Base-by-base conservation (phyloP, 768 basidiomycete genomes). In the Candolleomyces eurysporus region DNA sequence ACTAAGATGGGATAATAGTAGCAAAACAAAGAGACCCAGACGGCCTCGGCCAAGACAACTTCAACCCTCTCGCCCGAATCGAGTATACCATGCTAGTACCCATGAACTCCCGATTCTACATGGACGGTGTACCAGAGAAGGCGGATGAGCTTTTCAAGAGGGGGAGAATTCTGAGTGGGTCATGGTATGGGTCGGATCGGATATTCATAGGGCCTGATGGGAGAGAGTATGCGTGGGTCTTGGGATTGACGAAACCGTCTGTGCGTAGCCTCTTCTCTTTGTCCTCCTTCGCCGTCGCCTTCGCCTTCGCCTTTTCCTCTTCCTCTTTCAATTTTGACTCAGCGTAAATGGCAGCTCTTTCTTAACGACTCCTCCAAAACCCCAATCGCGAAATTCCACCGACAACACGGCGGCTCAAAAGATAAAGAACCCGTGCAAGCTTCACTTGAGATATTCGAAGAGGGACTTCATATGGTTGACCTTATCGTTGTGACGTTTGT, bases 401-500 rank as follows among this genome's bases (percentile, higher is more conserved):
- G 62, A 17, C 36, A 57, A n/a, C 19, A 45, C 14, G 57, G 61
- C 19, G n/a, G 66, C 7, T 57, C 65, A 19, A 49, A 57, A 14
- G 63, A 67, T 32, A 26, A 31, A 17, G 40, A 61, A 0, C 60
- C 63, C 32, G 67, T n/a, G 32, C 11, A 21, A 16, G 52, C 69
- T 8, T 66, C 65, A 6, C 67, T 76, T 4, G 75, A 76, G 21
- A 64, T 77, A 7, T 59, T 61, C 45, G 54, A 64, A 0, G 64
- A 60, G 11, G 71, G 69, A 7, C 65, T 65, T 17, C 68, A 69
- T 13, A 72, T 75, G 56, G 11, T 72, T 11, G 74, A 75, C 55
- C 52, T 71, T 22, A 72, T 76, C 43, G n/a, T 75, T 17, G 46
- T 74, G 50, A 75, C 75, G 1, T 74, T 75, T 31, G 65, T 71